These are phyloP conservation scores for Raddia guianensis DNA, from an alignment of 176 grass and related monocot species.

Conservation along the genomic window DNA sequence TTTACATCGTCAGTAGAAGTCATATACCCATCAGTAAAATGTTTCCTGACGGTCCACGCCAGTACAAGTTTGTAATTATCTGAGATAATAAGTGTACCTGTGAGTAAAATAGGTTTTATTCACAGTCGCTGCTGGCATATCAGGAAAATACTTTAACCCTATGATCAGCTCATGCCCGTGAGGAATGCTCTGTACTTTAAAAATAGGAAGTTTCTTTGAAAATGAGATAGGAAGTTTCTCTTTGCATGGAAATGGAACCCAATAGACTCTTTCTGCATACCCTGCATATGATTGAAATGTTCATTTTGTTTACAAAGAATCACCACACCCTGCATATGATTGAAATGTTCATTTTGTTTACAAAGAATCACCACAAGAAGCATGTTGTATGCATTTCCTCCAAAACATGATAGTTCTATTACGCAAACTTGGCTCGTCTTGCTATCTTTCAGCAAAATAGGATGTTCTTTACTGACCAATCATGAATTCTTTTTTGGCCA, in stretches of 20 bases:
- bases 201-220: too few relatives aligned
- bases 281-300: not conserved
- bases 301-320: not conserved
- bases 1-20: too few relatives aligned
- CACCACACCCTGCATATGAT: not conserved
- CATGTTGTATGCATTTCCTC: too few relatives aligned
- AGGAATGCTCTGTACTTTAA: too few relatives aligned
- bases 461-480: not conserved
- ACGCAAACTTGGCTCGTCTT: not conserved
- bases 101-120: too few relatives aligned
- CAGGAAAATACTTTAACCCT: too few relatives aligned
- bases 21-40: too few relatives aligned
- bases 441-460: not conserved
- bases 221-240: not conserved
- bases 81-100: too few relatives aligned
- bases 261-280: not conserved
- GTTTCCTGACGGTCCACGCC: too few relatives aligned
- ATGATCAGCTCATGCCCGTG: too few relatives aligned
- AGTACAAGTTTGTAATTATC: too few relatives aligned
- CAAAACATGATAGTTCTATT: not conserved
- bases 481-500: not conserved
- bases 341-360: not conserved
- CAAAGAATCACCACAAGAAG: not conserved
- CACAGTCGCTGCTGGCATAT: too few relatives aligned
- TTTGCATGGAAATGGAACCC: slow-evolving; percentile 1